Evolutionary conservation across 2,329 filamentous ascomycete genomes (phyloP).

Genomic region (Onygena corvina): DNA sequence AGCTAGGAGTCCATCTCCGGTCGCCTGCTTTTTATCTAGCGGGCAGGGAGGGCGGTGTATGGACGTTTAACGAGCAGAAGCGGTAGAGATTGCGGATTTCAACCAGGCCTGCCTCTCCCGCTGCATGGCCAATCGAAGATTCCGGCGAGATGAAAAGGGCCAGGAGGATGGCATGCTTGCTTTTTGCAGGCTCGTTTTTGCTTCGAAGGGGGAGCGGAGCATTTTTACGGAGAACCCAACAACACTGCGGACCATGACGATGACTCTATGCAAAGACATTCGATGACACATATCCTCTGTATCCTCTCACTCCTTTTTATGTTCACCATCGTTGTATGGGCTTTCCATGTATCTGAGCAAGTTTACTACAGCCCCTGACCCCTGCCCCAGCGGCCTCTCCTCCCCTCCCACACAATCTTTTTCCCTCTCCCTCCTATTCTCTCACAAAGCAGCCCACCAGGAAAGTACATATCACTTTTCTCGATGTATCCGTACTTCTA

Average conservation of each 20-base stretch:
- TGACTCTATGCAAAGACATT: too few relatives aligned
- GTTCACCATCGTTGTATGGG: background rate
- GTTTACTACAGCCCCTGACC: background rate
- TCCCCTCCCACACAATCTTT: background rate
- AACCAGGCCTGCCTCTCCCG: background rate
- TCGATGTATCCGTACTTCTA: too few relatives aligned
- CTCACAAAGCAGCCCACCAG: background rate
- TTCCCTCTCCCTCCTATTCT: background rate
- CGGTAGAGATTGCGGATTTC: background rate
- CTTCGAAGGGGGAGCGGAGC: too few relatives aligned
- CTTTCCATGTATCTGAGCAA: background rate
- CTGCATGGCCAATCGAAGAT: slow-evolving; percentile 1
- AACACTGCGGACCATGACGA: too few relatives aligned
- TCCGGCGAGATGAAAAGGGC: background rate
- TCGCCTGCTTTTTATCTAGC: background rate
- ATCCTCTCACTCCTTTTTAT: too few relatives aligned
- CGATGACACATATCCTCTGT: too few relatives aligned
- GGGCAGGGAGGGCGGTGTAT: background rate
- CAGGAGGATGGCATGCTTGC: background rate
- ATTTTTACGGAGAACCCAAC: too few relatives aligned
- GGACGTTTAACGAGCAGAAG: background rate
- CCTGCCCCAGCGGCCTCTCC: background rate
- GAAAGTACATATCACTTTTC: slow-evolving; percentile 5
- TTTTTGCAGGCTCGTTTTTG: background rate
- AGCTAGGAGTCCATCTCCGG: background rate